A percentile compares a stretch with the other conserved stretches of the same genome.
Conservation (phyloP, 352 stramenopile genomes). For the Thraustochytrium sp. region DNA sequence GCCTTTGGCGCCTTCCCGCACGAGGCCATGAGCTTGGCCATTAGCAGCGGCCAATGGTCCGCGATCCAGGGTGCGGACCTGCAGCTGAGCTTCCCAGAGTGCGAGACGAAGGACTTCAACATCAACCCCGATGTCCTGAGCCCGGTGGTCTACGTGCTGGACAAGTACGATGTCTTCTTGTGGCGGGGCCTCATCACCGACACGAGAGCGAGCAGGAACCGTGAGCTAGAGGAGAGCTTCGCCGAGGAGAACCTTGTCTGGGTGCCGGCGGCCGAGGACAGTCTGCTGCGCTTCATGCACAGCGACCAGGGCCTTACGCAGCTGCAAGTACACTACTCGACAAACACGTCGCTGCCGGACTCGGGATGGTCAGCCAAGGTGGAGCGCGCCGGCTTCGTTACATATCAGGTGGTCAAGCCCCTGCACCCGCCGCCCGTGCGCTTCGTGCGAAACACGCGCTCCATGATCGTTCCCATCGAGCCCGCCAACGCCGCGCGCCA, state of each 20-base stretch:
- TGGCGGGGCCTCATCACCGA: background rate
- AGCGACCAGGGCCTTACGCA: background rate
- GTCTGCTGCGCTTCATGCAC: background rate
- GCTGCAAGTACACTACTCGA: background rate
- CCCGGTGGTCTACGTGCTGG: background rate
- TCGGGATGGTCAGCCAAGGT: background rate
- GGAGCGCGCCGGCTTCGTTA: background rate
- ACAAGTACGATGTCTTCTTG: constrained; percentile 33
- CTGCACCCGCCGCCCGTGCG: background rate
- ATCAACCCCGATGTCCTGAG: background rate
- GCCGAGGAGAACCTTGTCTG: background rate
- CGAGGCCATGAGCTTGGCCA: background rate
- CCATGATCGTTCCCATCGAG: background rate
- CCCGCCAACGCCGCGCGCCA: background rate
- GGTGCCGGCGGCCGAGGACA: background rate
- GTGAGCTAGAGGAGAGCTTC: background rate
- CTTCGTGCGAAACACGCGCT: background rate
- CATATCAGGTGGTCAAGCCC: background rate
- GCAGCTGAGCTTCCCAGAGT: background rate
- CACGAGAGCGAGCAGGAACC: background rate
- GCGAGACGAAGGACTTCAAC: background rate
- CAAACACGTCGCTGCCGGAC: background rate
- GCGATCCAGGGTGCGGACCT: background rate
- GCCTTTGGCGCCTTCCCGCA: background rate
- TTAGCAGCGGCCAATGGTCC: background rate